Conservation (phyloP, 495 filamentous ascomycete genomes). For the Penicillium bovifimosum region DNA sequence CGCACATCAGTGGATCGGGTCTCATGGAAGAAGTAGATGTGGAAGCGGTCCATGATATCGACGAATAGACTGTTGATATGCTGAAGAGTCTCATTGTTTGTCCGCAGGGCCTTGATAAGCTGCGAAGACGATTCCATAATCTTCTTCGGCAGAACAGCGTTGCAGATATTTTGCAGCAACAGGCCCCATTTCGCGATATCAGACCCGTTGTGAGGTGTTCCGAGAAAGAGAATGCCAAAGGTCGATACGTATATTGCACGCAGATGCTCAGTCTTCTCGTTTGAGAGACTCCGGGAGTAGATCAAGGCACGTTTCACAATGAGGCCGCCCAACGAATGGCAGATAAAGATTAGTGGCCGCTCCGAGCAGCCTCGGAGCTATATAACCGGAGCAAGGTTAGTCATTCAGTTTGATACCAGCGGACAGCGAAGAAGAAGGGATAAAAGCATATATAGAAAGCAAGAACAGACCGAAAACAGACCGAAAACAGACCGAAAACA, state of each 20-base stretch:
- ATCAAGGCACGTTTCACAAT: conserved; percentile 70
- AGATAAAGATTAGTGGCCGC: conserved; percentile 79
- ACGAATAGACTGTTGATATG: conserved; percentile 75
- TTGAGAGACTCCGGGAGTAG: conserved; percentile 57
- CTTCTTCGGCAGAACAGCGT: conserved; percentile 61
- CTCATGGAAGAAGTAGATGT: conserved; percentile 70
- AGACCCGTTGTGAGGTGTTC: conserved; percentile 80
- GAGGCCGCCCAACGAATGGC: conserved; percentile 77
- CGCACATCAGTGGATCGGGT: conserved; percentile 60
- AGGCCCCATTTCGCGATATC: conserved; percentile 73
- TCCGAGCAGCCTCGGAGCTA: conserved; percentile 51
- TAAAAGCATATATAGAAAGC: not conserved
- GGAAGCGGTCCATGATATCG: conserved; percentile 65
- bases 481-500: conserved; percentile 31
- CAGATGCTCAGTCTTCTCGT: conserved; percentile 63
- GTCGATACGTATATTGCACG: conserved; percentile 79
- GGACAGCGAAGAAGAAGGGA: not conserved
- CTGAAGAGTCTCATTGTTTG: conserved; percentile 74
- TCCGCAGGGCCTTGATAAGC: conserved; percentile 65
- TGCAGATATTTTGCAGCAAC: conserved; percentile 67
- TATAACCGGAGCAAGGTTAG: not conserved
- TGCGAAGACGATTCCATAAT: conserved; percentile 66
- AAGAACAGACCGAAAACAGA: conserved; percentile 30
- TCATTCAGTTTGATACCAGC: not conserved
- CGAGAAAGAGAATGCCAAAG: conserved; percentile 79